Conservation (phyloP, 305 asterid genomes). For the Withania somnifera region DNA sequence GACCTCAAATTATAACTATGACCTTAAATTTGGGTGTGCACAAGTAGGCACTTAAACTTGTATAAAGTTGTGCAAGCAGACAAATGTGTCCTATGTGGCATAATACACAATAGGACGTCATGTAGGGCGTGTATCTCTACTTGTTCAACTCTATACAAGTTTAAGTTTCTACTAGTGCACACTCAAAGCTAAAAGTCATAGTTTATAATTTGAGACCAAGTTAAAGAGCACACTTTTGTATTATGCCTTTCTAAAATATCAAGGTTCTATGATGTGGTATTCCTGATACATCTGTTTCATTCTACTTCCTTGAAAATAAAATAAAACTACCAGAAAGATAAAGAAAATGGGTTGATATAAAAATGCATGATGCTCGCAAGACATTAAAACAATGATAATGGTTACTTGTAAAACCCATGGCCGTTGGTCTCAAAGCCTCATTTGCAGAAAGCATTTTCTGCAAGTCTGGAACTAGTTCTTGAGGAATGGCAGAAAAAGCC, state of each 20-base stretch:
- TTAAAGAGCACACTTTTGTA: no score
- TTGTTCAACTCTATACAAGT: no score
- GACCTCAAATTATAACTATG: no score
- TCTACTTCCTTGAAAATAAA: not conserved
- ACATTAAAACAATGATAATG: not conserved
- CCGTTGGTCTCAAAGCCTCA: slow-evolving; percentile 72
- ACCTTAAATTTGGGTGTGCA: no score
- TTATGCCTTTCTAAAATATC: not conserved
- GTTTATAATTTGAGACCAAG: no score
- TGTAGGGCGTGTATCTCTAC: no score
- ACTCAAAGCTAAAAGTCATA: no score
- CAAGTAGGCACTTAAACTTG: no score
- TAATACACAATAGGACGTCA: no score
- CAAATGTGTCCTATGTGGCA: no score
- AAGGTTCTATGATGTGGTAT: not conserved
- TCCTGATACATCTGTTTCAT: not conserved
- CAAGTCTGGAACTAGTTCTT: slow-evolving; percentile 69
- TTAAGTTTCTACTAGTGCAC: no score
- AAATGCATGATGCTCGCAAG: not conserved
- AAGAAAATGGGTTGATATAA: not conserved
- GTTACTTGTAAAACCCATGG: slow-evolving; percentile 79
- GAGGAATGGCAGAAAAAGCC: slow-evolving; percentile 68
- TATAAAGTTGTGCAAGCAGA: no score
- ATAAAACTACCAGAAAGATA: not conserved
- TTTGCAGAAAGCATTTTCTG: slow-evolving; percentile 79